Base-by-base conservation (phyloP, 495 filamentous ascomycete species). In the Tuber calosporum region DNA sequence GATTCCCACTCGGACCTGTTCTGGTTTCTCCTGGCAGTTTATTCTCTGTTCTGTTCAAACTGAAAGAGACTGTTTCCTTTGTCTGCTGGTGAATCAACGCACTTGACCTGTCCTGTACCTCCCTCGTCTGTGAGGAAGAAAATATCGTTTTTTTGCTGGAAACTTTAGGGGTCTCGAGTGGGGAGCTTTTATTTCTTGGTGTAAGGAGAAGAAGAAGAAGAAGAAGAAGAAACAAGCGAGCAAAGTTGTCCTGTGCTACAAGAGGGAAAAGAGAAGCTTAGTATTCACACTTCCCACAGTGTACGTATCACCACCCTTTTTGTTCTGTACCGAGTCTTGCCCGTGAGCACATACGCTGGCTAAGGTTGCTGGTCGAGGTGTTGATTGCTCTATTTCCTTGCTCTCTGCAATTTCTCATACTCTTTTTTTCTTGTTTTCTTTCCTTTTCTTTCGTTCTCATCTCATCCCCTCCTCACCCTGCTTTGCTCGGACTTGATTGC, bases 291-390 rank as follows among this genome's bases (percentile, higher is more conserved):
- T 79, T 78, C 69, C 73, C 74, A 72, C 76, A 81, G 79, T 81
- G 80, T 81, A 81, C 80, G 80, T 81, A 81, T 81, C 77, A 79
- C 75, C 80, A 79, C 79, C 76, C 79, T 81, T 81, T 81, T 75
- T 81, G 71, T 77, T 78, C 74, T 78, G 75, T 78, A 78, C 77
- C 53, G 53, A 77, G 75, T 70, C 75, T 78, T 78, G 75, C 53
- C 26, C 30, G 53, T 62, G 53, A 34, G 53, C 53, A 62, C 53
- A 62, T 62, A 62, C 26, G 26, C 53, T 62, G 26, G 53, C 53
- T 62, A 62, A 62, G 53, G 34, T 34, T 34, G 34, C 53, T 26
- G 26, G 53, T 62, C 62, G 70, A 73, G 75, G 72, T 73, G 76
- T 73, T 77, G 68, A 70, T 81, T 79, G 73, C n/a, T 72, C 62